These are phyloP conservation scores for Penicillium dipodomyicola DNA, from an alignment of 495 filamentous ascomycete genomes.

Conservation along the genomic window DNA sequence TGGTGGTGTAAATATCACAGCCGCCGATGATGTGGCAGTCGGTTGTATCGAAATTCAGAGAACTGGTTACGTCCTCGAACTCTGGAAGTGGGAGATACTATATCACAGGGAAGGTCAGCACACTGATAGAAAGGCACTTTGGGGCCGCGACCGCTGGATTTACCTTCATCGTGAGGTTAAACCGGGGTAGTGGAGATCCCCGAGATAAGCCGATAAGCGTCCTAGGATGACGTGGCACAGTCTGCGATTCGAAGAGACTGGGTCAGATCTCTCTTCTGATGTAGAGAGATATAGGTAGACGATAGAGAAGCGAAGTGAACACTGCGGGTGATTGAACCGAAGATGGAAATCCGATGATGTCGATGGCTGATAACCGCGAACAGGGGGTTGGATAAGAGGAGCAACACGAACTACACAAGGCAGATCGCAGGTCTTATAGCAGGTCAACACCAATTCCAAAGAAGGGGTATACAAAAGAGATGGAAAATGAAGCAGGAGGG, in stretches of 20 bases:
- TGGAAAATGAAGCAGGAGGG: not conserved
- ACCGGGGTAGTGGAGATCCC: conserved; percentile 6
- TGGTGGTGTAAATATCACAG: conserved; percentile 96
- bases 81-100: conserved; percentile 90
- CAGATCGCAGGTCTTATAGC: not conserved
- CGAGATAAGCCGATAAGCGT: conserved; percentile 10
- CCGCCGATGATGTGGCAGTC: conserved; percentile 87
- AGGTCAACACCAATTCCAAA: not conserved
- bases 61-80: conserved; percentile 82
- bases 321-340: conserved; percentile 24
- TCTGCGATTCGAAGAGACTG: not conserved
- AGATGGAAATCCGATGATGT: conserved; percentile 21
- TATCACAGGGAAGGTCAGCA: conserved; percentile 2
- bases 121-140: not conserved
- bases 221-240: conserved; percentile 4
- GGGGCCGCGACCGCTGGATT: conserved; percentile 3
- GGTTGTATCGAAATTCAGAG: conserved; percentile 89
- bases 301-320: conserved; percentile 11
- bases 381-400: conserved; percentile 15
- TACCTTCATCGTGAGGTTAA: conserved; percentile 30
- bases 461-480: not conserved
- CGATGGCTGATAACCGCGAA: conserved; percentile 30
- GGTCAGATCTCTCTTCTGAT: not conserved
- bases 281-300: not conserved
- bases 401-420: conserved; percentile 8